Percentiles rank a stretch among this genome's conserved stretches.
phyloP scores from a whole-genome alignment of 164 flowering plant species.

The Berberis vulgaris region DNA sequence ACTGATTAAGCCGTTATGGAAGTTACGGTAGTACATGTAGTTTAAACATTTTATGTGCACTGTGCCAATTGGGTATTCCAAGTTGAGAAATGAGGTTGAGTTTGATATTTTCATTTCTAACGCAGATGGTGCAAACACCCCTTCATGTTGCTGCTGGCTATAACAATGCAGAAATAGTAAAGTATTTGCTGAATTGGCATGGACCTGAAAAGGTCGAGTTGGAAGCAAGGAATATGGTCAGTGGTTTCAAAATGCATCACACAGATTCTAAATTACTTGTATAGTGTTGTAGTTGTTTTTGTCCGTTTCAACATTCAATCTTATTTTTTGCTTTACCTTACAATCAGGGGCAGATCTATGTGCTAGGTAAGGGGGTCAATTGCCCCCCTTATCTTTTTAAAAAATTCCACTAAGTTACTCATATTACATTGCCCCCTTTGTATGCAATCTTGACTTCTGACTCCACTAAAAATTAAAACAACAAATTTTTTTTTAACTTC shows the following conservation, averaged over 20 bases:
- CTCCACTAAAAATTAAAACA: no score
- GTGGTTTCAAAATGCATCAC: slow-evolving; percentile 6
- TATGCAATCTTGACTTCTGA: no score
- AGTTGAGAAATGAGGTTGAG: background rate
- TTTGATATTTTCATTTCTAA: slow-evolving; percentile 1
- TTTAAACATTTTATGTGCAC: background rate
- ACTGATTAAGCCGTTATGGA: no score
- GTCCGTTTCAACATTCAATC: background rate
- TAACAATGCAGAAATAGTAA: slow-evolving; percentile 60
- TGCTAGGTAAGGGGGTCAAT: no score
- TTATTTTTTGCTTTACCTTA: slow-evolving; percentile 3
- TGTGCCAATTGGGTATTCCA: background rate
- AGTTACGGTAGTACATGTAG: background rate
- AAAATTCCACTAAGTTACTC: no score
- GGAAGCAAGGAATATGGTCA: slow-evolving; percentile 93
- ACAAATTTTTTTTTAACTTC: no score
- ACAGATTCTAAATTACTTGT: background rate
- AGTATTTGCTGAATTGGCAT: slow-evolving; percentile 55
- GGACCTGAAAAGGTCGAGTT: slow-evolving; percentile 67
- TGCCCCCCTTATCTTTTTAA: no score
- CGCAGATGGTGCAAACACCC: slow-evolving; percentile 93
- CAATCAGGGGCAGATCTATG: no score
- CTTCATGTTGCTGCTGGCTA: slow-evolving; percentile 89
- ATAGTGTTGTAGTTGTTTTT: background rate
- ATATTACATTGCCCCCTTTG: no score